phyloP scores from a whole-genome alignment of 73 alveolate species.

The Diophrys appendiculata region DNA sequence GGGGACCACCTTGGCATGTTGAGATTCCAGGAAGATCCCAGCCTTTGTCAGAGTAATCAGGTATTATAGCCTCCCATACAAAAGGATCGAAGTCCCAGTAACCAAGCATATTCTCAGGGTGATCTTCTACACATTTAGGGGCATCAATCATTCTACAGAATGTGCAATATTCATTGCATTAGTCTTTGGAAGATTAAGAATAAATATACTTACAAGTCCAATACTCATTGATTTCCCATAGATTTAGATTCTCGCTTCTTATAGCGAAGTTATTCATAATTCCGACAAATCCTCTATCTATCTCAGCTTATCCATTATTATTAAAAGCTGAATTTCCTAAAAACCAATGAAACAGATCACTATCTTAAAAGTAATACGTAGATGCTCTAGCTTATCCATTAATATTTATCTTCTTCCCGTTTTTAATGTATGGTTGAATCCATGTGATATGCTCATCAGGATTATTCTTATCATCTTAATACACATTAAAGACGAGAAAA shows the following conservation, averaged over 20 bases:
- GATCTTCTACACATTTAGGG: constrained; percentile 23
- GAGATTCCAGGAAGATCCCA: neutral
- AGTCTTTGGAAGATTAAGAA: too few species aligned
- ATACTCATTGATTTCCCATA: neutral
- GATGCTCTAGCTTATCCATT: neutral
- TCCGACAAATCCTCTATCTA: neutral
- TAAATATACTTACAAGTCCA: too few species aligned
- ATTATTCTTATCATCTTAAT: neutral
- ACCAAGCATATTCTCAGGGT: neutral
- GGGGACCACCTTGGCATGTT: neutral
- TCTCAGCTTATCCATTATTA: neutral
- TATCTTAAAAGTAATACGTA: neutral
- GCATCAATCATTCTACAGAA: constrained; percentile 17
- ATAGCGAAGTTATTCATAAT: neutral
- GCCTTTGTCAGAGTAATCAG: constrained; percentile 9
- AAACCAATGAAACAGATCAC: neutral
- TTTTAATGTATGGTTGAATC: neutral
- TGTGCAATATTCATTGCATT: constrained; percentile 15
- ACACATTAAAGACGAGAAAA: neutral
- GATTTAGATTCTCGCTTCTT: neutral
- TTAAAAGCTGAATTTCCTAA: neutral
- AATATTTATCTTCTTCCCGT: neutral
- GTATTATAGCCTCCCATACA: constrained; percentile 5
- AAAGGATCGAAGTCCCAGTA: constrained; percentile 34
- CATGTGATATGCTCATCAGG: neutral